Conservation (phyloP, 495 filamentous ascomycete species). For the Daldinia caldariorum region DNA sequence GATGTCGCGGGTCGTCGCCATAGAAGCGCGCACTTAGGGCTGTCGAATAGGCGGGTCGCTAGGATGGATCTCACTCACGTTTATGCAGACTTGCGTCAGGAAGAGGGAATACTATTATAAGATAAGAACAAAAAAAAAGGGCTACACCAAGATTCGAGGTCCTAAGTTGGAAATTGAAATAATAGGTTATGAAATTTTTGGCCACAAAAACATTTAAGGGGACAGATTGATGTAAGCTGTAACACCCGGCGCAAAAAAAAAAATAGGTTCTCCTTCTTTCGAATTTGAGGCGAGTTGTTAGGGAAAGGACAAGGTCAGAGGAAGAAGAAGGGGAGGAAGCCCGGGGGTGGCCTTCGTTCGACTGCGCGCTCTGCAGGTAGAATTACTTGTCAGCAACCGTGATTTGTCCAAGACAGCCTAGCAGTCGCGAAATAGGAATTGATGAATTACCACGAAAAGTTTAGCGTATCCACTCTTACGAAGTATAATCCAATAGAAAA, state of each 20-base stretch:
- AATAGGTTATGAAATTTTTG: constrained; percentile 1
- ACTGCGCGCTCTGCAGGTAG: constrained; percentile 36
- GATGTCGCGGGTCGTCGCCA: constrained; percentile 38
- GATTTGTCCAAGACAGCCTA: constrained; percentile 26
- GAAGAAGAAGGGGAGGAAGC: constrained; percentile 31
- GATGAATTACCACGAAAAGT: constrained; percentile 36
- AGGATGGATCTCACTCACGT: constrained; percentile 50
- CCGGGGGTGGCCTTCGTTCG: constrained; percentile 36
- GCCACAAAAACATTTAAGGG: constrained; percentile 22
- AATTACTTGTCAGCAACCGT: constrained; percentile 30
- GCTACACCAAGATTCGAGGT: constrained; percentile 3
- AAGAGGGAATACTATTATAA: constrained; percentile 13
- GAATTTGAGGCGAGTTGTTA: constrained; percentile 38
- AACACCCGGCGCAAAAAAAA: constrained; percentile 47
- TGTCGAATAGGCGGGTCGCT: constrained; percentile 43
- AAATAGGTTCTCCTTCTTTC: constrained; percentile 17
- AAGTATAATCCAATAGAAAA: constrained; percentile 27
- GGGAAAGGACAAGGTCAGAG: constrained; percentile 32
- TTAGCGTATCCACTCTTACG: constrained; percentile 21
- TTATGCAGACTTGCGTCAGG: constrained; percentile 34
- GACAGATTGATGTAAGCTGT: constrained; percentile 35
- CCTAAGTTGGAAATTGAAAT: constrained; percentile 2
- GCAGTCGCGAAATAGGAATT: constrained; percentile 43
- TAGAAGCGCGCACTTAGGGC: constrained; percentile 35
- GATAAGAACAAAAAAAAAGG: constrained; percentile 25